Base-by-base conservation (phyloP, 495 filamentous ascomycete species). In the Penicillium diatomitis region DNA sequence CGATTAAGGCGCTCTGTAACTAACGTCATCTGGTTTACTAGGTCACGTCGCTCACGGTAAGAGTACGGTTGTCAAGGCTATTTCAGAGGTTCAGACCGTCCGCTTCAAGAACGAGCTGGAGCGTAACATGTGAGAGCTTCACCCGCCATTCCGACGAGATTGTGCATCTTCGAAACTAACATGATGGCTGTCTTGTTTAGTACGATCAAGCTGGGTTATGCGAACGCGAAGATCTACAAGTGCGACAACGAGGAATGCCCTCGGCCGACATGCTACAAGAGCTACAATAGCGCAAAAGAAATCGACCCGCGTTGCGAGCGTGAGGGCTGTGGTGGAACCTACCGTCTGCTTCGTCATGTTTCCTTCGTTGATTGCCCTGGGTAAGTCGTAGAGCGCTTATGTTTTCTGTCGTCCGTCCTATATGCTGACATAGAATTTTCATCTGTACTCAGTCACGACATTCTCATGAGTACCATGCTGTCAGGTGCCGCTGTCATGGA, bases 391-490 rank as follows among this genome's bases (percentile, higher is more conserved):
- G 9, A n/a, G 5, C 2, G 4, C 32, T 12, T 5, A 33, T 33
- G 5, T 8, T 8, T n/a, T 1, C 2, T 8, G 6, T 4, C 30
- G 8, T 29, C 27, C 5, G 5, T 10, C 20, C 8, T 7, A 28
- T 37, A 20, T 11, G 33, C 44, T 37, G 31, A 37, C 29, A 10
- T 9, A 1, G 36, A 6, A 20, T 30, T 29, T 7, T 36, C 44
- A 38, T 27, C 32, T 36, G 12, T 32, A 12, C 9, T 32, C 41
- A 52, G 92, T 69, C 92, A 98, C 84, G 92, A 98, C 72, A 98
- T 98, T 88, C 89, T 98, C 62, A 98, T 98, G 92, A 96, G 90
- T 70, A 98, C 92, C 50, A 98, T 97, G 92, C 83, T 97, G 72
- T 98, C 92, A 64, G 94, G 92, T 62, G 92, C 92, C 60, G 92